These are phyloP conservation scores for Saccharomycodes ludwigii DNA, from an alignment of 805 yeast genomes.

Conservation along the genomic window DNA sequence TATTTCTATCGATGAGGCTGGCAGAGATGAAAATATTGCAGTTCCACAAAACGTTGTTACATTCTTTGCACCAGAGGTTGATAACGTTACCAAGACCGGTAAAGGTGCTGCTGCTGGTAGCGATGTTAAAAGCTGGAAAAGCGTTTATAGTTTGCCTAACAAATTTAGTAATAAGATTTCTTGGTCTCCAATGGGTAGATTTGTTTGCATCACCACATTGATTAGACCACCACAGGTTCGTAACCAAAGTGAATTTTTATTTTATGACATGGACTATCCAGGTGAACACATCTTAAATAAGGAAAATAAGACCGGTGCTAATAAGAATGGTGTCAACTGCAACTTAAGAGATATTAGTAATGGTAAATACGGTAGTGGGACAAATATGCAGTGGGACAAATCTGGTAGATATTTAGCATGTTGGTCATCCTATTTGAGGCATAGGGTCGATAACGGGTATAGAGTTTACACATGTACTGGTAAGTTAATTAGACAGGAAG, in stretches of 20 bases:
- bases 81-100: constrained; percentile 38
- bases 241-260: constrained; percentile 57
- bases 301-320: constrained; percentile 29
- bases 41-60: constrained; percentile 52
- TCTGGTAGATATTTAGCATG: constrained; percentile 84
- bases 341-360: constrained; percentile 50
- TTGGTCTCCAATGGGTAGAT: constrained; percentile 93
- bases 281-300: constrained; percentile 32
- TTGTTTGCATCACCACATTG: constrained; percentile 42
- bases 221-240: constrained; percentile 30
- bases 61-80: constrained; percentile 82
- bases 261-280: constrained; percentile 76
- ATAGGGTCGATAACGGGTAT: constrained; percentile 82
- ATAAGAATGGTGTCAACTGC: constrained; percentile 30
- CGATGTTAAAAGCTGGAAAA: constrained; percentile 39
- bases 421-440: constrained; percentile 81
- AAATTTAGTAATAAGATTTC: constrained; percentile 59
- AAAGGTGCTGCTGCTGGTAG: constrained; percentile 28
- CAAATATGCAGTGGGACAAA: constrained; percentile 88
- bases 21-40: constrained; percentile 41
- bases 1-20: constrained; percentile 47
- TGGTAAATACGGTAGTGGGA: constrained; percentile 63
- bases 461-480: constrained; percentile 81
- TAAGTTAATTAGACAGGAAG: constrained; percentile 58
- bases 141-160: constrained; percentile 43